phyloP scores from a whole-genome alignment of 768 basidiomycete genomes.

The Tulasnella calospora region DNA sequence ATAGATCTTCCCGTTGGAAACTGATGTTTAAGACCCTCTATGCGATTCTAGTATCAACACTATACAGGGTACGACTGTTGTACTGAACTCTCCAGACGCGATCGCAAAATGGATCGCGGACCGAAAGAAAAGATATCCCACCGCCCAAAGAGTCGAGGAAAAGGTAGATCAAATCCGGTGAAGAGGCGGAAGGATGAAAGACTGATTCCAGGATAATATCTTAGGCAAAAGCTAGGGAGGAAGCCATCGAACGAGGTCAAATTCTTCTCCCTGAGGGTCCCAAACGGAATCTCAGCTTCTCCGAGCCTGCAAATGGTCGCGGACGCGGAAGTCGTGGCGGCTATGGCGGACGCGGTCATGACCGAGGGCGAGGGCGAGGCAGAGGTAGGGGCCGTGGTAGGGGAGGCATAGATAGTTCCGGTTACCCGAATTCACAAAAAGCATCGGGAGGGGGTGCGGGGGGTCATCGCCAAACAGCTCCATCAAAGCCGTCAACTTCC shows the following conservation, averaged over 20 bases:
- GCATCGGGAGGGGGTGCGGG: background rate
- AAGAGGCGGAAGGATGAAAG: background rate
- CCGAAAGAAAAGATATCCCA: constrained; percentile 82
- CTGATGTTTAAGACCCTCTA: constrained; percentile 50
- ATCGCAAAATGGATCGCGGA: constrained; percentile 84
- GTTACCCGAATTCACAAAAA: background rate
- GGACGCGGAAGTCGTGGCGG: background rate
- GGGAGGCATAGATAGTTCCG: background rate
- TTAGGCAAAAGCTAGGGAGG: constrained; percentile 21
- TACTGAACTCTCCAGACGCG: constrained; percentile 75
- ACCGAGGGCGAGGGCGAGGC: background rate
- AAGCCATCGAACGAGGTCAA: constrained; percentile 24
- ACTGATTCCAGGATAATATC: background rate
- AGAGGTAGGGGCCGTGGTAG: background rate
- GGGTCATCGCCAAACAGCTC: background rate
- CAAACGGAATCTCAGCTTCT: background rate
- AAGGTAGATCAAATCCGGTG: constrained; percentile 42
- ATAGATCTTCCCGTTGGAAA: constrained; percentile 51
- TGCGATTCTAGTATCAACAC: constrained; percentile 54
- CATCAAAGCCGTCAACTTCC: background rate
- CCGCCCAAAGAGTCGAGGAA: constrained; percentile 59
- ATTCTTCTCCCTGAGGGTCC: constrained; percentile 7
- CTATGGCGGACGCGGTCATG: constrained; percentile 2
- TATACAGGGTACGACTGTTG: constrained; percentile 73
- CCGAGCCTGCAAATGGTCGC: background rate